phyloP scores from a whole-genome alignment of 495 filamentous ascomycete species.

The Penicillium angulare region DNA sequence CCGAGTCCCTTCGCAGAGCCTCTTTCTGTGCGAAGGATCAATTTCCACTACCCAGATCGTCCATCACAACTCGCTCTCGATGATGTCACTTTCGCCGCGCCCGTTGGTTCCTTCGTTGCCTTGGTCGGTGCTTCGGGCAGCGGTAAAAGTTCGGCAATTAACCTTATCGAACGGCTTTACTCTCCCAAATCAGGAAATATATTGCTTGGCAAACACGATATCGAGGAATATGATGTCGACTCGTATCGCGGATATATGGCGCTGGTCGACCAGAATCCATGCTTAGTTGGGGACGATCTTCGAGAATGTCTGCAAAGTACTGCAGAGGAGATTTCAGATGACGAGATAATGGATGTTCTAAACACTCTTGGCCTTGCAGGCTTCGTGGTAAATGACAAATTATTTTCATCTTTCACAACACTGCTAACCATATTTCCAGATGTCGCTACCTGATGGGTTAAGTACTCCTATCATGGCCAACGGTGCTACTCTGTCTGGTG shows the following conservation, averaged over 20 bases:
- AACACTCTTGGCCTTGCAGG: too few relatives aligned
- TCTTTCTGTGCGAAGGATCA: conserved; percentile 65
- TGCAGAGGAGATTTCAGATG: conserved; percentile 61
- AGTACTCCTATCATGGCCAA: conserved; percentile 69
- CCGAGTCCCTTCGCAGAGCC: conserved; percentile 73
- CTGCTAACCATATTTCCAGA: conserved; percentile 78
- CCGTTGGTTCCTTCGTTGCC: conserved; percentile 71
- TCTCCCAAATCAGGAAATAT: conserved; percentile 65
- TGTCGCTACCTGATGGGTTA: conserved; percentile 67
- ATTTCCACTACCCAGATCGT: conserved; percentile 75
- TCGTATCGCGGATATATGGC: conserved; percentile 66
- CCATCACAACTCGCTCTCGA: conserved; percentile 72
- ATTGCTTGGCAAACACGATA: conserved; percentile 45
- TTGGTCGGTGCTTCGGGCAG: conserved; percentile 79
- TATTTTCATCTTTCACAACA: too few relatives aligned
- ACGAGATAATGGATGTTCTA: too few relatives aligned
- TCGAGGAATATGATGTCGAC: neutral
- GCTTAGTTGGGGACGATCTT: conserved; percentile 78
- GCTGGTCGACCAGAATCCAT: conserved; percentile 78
- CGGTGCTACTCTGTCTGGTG: conserved; percentile 71
- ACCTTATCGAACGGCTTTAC: conserved; percentile 80
- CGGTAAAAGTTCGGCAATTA: conserved; percentile 76
- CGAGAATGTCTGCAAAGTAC: conserved; percentile 67
- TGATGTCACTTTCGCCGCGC: conserved; percentile 64
- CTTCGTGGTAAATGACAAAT: too few relatives aligned